These are phyloP conservation scores for Panicum miliaceum DNA, from an alignment of 176 grass and related monocot genomes.

Conservation along the genomic window DNA sequence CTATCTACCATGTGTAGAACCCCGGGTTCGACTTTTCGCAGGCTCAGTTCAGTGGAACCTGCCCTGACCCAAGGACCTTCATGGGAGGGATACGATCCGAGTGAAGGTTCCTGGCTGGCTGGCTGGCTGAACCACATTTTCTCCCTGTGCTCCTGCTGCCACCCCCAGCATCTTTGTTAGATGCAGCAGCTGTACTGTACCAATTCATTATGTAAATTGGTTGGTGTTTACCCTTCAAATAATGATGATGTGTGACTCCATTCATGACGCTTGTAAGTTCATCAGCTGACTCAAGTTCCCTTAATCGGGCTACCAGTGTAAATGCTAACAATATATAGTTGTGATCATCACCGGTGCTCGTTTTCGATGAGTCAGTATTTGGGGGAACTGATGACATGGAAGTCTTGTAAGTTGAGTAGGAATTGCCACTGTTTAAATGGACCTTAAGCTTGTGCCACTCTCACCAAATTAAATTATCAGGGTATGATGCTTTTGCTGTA, in stretches of 20 bases:
- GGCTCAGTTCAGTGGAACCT: conserved; percentile 84
- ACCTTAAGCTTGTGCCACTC: no score
- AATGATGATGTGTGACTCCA: conserved; percentile 5
- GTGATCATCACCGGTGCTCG: no score
- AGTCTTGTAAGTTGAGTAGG: no score
- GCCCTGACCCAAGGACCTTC: conserved; percentile 96
- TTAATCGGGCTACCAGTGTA: background rate
- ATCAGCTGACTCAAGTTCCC: background rate
- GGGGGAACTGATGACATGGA: no score
- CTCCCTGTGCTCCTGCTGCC: background rate
- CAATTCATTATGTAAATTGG: background rate
- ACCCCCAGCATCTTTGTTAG: background rate
- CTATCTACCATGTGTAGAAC: conserved; percentile 61
- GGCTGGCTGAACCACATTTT: background rate
- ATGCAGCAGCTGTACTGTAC: conserved; percentile 11
- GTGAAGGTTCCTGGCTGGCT: conserved; percentile 31
- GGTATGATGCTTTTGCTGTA: no score
- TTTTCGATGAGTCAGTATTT: no score
- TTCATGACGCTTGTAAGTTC: background rate
- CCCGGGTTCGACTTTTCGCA: conserved; percentile 95
- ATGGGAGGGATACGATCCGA: conserved; percentile 78
- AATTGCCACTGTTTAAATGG: no score
- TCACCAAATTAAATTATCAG: no score
- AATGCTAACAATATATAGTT: background rate
- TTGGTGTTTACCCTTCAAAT: conserved; percentile 16